Base-by-base conservation (phyloP, 2,329 filamentous ascomycete species). In the Juglanconis oblonga region DNA sequence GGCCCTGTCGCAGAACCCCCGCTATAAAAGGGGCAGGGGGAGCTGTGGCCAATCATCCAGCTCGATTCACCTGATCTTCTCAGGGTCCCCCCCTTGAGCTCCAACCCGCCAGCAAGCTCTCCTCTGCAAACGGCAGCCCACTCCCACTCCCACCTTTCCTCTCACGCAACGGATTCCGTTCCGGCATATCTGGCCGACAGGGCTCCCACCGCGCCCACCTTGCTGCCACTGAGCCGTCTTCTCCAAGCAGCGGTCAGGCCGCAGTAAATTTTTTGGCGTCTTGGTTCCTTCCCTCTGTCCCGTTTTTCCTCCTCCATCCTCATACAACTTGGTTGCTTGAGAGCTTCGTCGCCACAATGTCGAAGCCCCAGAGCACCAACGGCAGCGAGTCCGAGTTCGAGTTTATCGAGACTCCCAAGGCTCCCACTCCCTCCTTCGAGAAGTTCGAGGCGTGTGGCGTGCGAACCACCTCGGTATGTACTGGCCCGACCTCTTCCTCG, bases 331-430 rank as follows among this genome's bases (percentile, higher is more conserved):
- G 36, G 11, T 50, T 35, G 29, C 36, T 42, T 48, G 38, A 48
- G 52, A 54, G 59, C 52, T 58, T 32, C 40, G 58, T 47, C 51
- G 58, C 47, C 74, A 80, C 69, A 68, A 79, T 81, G 74, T 81
- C 79, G 62, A 79, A 81, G 66, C 69, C 77, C 63, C 72, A 76
- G 66, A 79, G 78, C 69, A 70, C 72, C 67, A 79, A 77, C 70
- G 76, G 77, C 74, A 79, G 75, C 63, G 79, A 80, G 73, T 77
- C 77, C 66, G 76, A 79, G 65, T 89, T 90, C 72, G 86, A 89
- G 74, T 90, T 88, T 73, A 82, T 84, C 70, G 76, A 82, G 67
- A 85, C 82, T 69, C 82, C 82, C 38, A 79, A 78, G 69, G 79
- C 79, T 66, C 73, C 77, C 51, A 73, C 76, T 59, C 74, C 79